These are phyloP conservation scores for Sphagnum contortum DNA, from an alignment of 225 moss, liverwort and hornwort species.

Conservation along the genomic window DNA sequence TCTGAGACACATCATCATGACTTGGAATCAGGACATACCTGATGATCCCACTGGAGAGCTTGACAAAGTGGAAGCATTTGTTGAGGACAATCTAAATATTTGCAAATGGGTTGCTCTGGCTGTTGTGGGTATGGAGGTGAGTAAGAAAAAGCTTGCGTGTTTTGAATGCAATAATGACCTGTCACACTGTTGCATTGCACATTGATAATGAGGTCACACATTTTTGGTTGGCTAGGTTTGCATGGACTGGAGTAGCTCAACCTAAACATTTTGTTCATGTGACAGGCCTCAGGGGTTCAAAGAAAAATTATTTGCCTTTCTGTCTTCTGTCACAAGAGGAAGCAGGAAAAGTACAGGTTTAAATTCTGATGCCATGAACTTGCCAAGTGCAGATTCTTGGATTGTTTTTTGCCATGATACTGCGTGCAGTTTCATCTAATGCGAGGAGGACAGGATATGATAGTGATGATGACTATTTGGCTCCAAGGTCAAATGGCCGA, in stretches of 20 bases:
- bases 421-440: constrained; percentile 56
- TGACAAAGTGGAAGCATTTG: constrained; percentile 67
- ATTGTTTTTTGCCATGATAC: constrained; percentile 62
- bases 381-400: constrained; percentile 53
- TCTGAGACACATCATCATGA: no score
- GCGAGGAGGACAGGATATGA: constrained; percentile 54
- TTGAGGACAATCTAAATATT: constrained; percentile 65
- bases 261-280: no score
- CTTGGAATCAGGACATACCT: constrained; percentile 54
- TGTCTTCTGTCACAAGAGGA: no score
- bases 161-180: no score
- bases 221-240: no score
- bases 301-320: no score
- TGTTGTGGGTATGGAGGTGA: constrained; percentile 71
- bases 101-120: constrained; percentile 84
- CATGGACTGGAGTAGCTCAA: no score
- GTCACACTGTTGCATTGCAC: no score
- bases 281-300: no score
- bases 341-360: no score
- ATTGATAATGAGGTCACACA: no score
- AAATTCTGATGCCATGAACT: no score
- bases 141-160: background rate
- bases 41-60: constrained; percentile 83
- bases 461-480: constrained; percentile 83
- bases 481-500: constrained; percentile 42